phyloP scores from a whole-genome alignment of 352 stramenopile species.

The Phytophthora melonis region DNA sequence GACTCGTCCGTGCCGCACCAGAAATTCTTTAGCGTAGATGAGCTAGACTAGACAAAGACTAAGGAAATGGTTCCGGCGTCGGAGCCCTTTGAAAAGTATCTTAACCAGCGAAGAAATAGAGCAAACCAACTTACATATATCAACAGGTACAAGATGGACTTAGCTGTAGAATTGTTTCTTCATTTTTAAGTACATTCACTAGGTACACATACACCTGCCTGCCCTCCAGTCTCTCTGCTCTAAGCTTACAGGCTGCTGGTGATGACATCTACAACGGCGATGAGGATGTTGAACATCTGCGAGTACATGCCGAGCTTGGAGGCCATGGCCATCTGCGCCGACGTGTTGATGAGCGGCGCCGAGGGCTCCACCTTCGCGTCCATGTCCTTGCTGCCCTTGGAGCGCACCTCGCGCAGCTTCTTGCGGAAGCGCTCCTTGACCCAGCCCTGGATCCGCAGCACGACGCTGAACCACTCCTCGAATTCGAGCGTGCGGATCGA shows the following conservation, averaged over 20 bases:
- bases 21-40: constrained; percentile 67
- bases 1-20: constrained; percentile 17
- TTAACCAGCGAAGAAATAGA: constrained; percentile 1
- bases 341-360: constrained; percentile 71
- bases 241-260: constrained; percentile 46
- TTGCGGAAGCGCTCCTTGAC: constrained; percentile 75
- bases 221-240: not conserved
- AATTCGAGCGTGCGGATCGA: constrained; percentile 85
- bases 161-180: constrained; percentile 1
- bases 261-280: constrained; percentile 76
- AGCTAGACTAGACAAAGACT: constrained; percentile 48
- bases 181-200: constrained; percentile 19
- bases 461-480: constrained; percentile 81
- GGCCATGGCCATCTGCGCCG: constrained; percentile 75
- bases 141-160: too few relatives aligned
- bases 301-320: constrained; percentile 84
- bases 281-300: constrained; percentile 83
- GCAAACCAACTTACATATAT: constrained; percentile 1
- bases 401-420: constrained; percentile 60
- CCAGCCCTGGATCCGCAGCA: constrained; percentile 78
- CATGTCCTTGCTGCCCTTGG: constrained; percentile 55
- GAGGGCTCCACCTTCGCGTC: constrained; percentile 29
- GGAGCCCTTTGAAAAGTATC: not conserved
- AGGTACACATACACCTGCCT: constrained; percentile 7
- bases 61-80: not conserved